Evolutionary conservation across 345 rosid genomes (phyloP).

Genomic region (Trapa incisa): DNA sequence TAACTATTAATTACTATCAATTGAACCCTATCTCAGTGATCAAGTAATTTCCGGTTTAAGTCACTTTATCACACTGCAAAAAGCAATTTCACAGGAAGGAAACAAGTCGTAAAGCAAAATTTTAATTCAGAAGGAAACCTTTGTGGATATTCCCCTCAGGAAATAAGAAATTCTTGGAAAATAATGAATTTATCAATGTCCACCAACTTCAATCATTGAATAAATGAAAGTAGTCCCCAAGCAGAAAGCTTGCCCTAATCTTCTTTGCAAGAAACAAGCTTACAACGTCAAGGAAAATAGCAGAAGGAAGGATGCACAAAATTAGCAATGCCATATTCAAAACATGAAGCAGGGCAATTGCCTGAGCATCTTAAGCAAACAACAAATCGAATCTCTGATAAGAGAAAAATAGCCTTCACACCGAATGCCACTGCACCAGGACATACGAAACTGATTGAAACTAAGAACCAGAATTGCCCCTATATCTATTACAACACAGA

Average conservation of each 20-base stretch:
- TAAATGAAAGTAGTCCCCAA: background rate
- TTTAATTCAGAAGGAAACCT: background rate
- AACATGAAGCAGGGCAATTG: too few species aligned
- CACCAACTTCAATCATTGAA: background rate
- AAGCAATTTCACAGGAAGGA: background rate
- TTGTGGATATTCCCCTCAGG: background rate
- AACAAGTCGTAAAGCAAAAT: background rate
- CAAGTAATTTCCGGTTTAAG: background rate
- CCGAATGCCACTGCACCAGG: too few species aligned
- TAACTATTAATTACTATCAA: background rate
- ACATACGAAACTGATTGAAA: background rate
- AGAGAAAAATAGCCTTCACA: background rate
- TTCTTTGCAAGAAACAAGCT: background rate
- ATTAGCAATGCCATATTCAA: too few species aligned
- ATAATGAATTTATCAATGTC: background rate
- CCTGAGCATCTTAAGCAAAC: too few species aligned
- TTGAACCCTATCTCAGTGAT: background rate
- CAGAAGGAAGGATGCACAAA: background rate
- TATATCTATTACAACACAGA: background rate
- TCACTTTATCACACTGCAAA: background rate
- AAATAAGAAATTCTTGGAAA: background rate
- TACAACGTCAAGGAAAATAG: background rate
- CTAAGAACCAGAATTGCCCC: background rate
- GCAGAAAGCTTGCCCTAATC: background rate
- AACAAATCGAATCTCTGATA: background rate